These are phyloP conservation scores for Posidonia oceanica DNA, from an alignment of 116 monocot genomes.

Conservation along the genomic window DNA sequence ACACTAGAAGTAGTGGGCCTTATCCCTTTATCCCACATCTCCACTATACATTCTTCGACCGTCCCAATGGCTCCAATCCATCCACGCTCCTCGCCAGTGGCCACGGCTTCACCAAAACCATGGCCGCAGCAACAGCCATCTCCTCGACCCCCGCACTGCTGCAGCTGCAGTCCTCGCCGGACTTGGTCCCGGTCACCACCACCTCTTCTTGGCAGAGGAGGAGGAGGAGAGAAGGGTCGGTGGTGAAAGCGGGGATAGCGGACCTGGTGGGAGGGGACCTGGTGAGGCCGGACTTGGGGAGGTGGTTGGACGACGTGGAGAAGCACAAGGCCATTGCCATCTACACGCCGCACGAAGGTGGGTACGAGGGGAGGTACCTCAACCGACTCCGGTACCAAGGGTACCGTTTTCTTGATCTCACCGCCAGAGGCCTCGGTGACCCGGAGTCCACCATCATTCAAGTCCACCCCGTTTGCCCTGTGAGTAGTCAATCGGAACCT, in stretches of 20 bases:
- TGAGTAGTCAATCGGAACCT: constrained; percentile 9
- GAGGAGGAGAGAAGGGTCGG: background rate
- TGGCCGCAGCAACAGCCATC: background rate
- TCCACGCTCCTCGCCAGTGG: too few species aligned
- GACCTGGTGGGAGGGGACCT: constrained; percentile 80
- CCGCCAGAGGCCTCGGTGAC: constrained; percentile 86
- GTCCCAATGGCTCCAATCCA: too few species aligned
- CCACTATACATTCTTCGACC: too few species aligned
- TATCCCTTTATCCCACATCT: too few species aligned
- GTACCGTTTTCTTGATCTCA: constrained; percentile 66
- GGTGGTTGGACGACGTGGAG: constrained; percentile 84
- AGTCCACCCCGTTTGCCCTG: constrained; percentile 82
- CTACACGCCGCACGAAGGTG: constrained; percentile 82
- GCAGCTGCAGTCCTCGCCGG: background rate
- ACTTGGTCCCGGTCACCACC: too few species aligned
- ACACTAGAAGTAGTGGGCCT: too few species aligned
- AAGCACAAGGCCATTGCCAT: constrained; percentile 80
- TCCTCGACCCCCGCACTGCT: background rate
- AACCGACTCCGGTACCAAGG: constrained; percentile 64
- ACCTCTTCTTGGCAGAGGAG: background rate
- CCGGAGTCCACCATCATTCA: constrained; percentile 80
- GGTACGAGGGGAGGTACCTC: constrained; percentile 89
- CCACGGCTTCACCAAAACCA: too few species aligned
- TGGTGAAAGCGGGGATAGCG: constrained; percentile 11
- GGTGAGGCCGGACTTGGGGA: constrained; percentile 64